Percentiles rank a stretch among this genome's conserved stretches.
phyloP scores from a whole-genome alignment of 495 filamentous ascomycete genomes.

The Aspergillus coremiiformis region DNA sequence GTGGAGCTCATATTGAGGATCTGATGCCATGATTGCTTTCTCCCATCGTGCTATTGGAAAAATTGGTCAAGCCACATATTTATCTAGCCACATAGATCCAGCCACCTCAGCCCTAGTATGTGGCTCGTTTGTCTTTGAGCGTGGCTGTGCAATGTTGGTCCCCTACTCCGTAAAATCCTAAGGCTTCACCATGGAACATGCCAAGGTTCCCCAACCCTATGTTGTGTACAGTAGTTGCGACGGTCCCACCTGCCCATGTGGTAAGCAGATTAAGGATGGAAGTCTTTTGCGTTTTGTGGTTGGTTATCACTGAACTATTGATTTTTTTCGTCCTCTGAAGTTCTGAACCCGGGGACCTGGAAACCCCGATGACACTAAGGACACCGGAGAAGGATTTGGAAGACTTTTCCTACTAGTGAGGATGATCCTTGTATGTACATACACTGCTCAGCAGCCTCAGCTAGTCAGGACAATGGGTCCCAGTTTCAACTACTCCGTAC shows the following conservation, averaged over 20 bases:
- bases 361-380: constrained; percentile 8
- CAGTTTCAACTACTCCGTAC: no score
- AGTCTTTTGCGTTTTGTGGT: not conserved
- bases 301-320: not conserved
- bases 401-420: constrained; percentile 7
- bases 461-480: not conserved
- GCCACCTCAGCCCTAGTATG: constrained; percentile 8
- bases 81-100: constrained; percentile 15
- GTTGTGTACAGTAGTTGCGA: not conserved
- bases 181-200: not conserved
- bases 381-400: constrained; percentile 17
- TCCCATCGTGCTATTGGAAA: constrained; percentile 6
- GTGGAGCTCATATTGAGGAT: constrained; percentile 13
- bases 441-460: not conserved
- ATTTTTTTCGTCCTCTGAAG: not conserved
- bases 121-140: constrained; percentile 11
- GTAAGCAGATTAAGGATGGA: not conserved
- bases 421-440: not conserved
- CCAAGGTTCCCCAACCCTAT: no score
- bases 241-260: not conserved
- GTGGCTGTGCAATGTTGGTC: constrained; percentile 16
- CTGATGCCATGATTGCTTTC: constrained; percentile 16
- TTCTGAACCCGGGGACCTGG: constrained; percentile 15
- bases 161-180: not conserved
- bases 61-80: constrained; percentile 21